phyloP scores from a whole-genome alignment of 345 rosid genomes.

The Ceriops zippeliana region DNA sequence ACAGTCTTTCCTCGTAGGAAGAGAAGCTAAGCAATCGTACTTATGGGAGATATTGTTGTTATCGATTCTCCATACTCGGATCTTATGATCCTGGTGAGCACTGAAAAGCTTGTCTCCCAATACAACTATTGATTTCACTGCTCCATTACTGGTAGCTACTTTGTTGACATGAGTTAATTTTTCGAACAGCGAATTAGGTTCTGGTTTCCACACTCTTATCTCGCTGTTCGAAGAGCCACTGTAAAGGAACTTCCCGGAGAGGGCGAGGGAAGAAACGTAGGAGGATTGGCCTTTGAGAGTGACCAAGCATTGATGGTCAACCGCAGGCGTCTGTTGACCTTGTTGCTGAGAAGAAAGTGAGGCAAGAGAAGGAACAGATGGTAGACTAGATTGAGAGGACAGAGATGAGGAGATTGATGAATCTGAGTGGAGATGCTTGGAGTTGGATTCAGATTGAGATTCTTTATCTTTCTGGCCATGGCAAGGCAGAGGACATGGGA shows the following conservation, averaged over 20 bases:
- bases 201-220: constrained; percentile 46
- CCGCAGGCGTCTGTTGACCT: constrained; percentile 8
- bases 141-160: constrained; percentile 35
- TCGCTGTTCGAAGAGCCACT: constrained; percentile 55
- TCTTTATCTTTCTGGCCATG: constrained; percentile 4
- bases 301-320: constrained; percentile 38
- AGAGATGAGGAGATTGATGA: constrained; percentile 39
- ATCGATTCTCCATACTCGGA: constrained; percentile 58
- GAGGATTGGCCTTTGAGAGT: constrained; percentile 51
- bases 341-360: constrained; percentile 9
- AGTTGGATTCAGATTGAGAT: constrained; percentile 8
- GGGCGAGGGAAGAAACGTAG: constrained; percentile 46
- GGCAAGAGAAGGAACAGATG: constrained; percentile 54
- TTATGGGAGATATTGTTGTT: constrained; percentile 9
- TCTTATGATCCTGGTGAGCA: constrained; percentile 75
- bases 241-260: constrained; percentile 40
- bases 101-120: constrained; percentile 47
- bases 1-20: constrained; percentile 63
- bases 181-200: constrained; percentile 7
- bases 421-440: constrained; percentile 27
- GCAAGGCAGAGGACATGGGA: constrained; percentile 33
- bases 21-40: constrained; percentile 44
- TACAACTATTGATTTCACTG: constrained; percentile 54
- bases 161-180: neutral
- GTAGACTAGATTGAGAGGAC: constrained; percentile 48